These are phyloP conservation scores for Acanthamoeba lenticulata DNA, from an alignment of 208 protist species.

Conservation along the genomic window DNA sequence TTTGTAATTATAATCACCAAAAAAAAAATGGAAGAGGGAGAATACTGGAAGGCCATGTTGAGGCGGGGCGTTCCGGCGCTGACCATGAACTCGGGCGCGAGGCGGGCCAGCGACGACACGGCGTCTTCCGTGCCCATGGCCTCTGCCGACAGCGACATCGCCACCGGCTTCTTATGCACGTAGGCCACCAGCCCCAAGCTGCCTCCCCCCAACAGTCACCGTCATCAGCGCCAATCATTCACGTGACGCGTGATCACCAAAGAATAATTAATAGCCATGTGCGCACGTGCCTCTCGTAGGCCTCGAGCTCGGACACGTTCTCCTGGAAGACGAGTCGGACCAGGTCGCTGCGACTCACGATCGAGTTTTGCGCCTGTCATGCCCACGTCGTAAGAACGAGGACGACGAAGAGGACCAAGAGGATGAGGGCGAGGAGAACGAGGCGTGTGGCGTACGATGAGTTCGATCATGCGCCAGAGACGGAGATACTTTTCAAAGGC, in stretches of 20 bases:
- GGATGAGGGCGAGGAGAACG: background rate
- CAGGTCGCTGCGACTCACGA: constrained; percentile 33
- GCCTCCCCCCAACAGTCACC: background rate
- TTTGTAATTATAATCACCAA: background rate
- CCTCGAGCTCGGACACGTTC: constrained; percentile 13
- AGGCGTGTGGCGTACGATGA: background rate
- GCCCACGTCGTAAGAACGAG: background rate
- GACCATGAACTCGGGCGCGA: constrained; percentile 35
- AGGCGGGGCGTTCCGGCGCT: constrained; percentile 44
- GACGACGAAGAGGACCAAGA: background rate
- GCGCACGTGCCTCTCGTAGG: constrained; percentile 6
- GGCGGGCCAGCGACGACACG: background rate
- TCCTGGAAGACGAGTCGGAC: constrained; percentile 43
- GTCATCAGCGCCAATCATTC: too few species aligned
- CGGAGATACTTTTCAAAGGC: constrained; percentile 51
- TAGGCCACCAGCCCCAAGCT: background rate
- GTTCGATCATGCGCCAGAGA: constrained; percentile 36
- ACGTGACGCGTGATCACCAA: too few species aligned
- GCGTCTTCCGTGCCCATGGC: background rate
- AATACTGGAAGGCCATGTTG: constrained; percentile 42
- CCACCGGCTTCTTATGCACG: constrained; percentile 2
- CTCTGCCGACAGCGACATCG: background rate
- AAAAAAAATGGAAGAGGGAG: background rate
- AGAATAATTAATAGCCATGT: too few species aligned
- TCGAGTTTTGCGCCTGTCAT: background rate